Evolutionary conservation across 352 stramenopile species (phyloP), one percentile per base, ranked within the genome.

Genomic region (Phytophthora melonis): DNA sequence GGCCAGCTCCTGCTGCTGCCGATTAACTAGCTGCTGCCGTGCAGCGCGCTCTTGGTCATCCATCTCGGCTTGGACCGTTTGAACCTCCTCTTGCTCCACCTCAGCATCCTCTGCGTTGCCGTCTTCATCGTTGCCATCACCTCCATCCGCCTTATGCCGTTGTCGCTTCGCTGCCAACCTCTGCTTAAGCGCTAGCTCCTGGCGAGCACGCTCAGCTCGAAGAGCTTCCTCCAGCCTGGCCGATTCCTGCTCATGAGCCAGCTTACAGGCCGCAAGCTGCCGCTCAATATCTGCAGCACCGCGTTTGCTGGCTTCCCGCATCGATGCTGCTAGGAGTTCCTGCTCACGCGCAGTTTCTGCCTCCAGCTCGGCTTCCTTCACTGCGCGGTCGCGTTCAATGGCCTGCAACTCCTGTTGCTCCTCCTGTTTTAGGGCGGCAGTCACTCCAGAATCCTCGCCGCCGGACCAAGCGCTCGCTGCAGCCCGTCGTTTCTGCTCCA

Each of bases 161-260:
- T 74, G 64, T 6, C 72, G 58, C 19, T 81, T 88, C 30, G 81
- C 75, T 7, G 62, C 55, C 13, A 90, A 60, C 9, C 79, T 76
- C 49, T 83, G 72, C 54, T 83, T 79, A 8, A 90, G 50, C 63
- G 67, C 70, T 18, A 82, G 60, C 65, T 90, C 84, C 47, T 87
- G 79, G 3, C 72, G 74, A 13, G 71, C 58, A 32, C 78, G 77
- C 54, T 82, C 73, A 3, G 80, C 72, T 19, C 70, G 58, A 25
- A 87, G 66, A 27, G 67, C 45, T 53, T 83, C 58, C 43, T 81
- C 58, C 25, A 89, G 54, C 10, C 59, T 75, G 10, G 52, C 54
- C 3, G 73, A 65, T 30, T 89, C 78, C 2, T 57, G 55, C 11
- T 75, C 66, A 39, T 89, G 79, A 1, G 60, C 57, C 1, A 54